phyloP scores from a whole-genome alignment of 495 filamentous ascomycete species.

The Podospora fimiseda region DNA sequence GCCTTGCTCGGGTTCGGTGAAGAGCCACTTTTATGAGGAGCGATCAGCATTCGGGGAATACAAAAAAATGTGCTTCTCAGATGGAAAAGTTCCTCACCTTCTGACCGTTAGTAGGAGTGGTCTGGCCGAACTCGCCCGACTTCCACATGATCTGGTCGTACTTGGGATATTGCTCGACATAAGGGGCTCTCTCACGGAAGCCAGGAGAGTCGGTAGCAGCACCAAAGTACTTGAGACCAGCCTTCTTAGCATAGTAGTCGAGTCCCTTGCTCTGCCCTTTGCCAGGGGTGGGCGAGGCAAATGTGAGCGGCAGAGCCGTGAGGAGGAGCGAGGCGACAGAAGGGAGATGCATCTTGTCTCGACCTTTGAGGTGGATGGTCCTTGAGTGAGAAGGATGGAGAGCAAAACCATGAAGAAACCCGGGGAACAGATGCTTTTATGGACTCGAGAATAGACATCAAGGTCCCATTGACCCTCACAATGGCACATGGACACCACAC shows the following conservation, averaged over 20 bases:
- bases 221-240: constrained; percentile 45
- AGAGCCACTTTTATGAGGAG: constrained; percentile 34
- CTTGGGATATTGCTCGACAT: constrained; percentile 19
- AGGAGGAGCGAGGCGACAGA: constrained; percentile 12
- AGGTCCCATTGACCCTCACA: too few relatives aligned
- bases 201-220: constrained; percentile 43
- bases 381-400: constrained; percentile 1
- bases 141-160: constrained; percentile 38
- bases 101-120: constrained; percentile 48
- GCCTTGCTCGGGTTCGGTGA: constrained; percentile 41
- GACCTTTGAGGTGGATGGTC: neutral
- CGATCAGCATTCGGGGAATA: neutral
- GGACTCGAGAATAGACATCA: neutral
- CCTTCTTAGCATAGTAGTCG: constrained; percentile 32
- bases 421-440: neutral
- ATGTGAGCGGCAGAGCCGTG: constrained; percentile 9
- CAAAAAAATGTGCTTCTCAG: too few relatives aligned
- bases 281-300: constrained; percentile 3
- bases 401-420: neutral
- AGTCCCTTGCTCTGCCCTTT: constrained; percentile 17
- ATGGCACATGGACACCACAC: too few relatives aligned
- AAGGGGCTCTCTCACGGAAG: constrained; percentile 31
- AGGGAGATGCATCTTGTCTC: constrained; percentile 16
- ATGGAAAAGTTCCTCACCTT: constrained; percentile 26
- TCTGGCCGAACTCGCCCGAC: constrained; percentile 44